These are phyloP conservation scores for Mortierella sp. DNA, from an alignment of 371 early-diverging fungal species.

Conservation along the genomic window DNA sequence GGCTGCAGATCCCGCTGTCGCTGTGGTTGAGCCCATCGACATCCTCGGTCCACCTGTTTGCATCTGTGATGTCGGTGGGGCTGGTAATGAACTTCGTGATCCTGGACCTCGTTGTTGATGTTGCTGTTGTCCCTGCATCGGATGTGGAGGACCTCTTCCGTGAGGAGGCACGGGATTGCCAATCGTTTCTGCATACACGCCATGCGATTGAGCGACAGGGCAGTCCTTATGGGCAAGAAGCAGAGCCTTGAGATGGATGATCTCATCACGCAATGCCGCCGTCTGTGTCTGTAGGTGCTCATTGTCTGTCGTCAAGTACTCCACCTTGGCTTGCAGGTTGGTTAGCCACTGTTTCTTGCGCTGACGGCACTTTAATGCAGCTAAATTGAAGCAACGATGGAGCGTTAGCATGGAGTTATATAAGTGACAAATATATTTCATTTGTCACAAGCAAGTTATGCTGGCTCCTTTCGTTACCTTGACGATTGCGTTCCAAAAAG, in stretches of 20 bases:
- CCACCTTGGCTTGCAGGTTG: slow-evolving; percentile 81
- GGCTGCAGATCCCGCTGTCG: slow-evolving; percentile 10
- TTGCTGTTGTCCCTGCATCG: slow-evolving; percentile 18
- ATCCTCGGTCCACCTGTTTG: slow-evolving; percentile 28
- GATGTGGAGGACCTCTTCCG: slow-evolving; percentile 5
- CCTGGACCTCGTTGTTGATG: slow-evolving; percentile 15
- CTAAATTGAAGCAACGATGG: slow-evolving; percentile 52
- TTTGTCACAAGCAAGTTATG: background rate
- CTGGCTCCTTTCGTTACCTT: slow-evolving; percentile 60
- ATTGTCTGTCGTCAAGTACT: slow-evolving; percentile 75
- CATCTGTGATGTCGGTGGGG: slow-evolving; percentile 19
- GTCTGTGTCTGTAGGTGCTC: slow-evolving; percentile 76
- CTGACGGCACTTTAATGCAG: slow-evolving; percentile 89
- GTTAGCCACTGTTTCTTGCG: slow-evolving; percentile 89
- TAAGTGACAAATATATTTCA: too few relatives aligned
- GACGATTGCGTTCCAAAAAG: slow-evolving; percentile 87
- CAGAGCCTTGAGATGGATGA: slow-evolving; percentile 77
- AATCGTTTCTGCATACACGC: slow-evolving; percentile 58
- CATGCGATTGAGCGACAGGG: slow-evolving; percentile 74
- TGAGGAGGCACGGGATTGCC: slow-evolving; percentile 19
- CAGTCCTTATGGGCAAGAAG: slow-evolving; percentile 84
- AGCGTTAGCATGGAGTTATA: background rate
- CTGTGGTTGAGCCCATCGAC: slow-evolving; percentile 13
- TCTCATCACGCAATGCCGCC: slow-evolving; percentile 74
- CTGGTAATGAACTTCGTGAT: slow-evolving; percentile 22